These are phyloP conservation scores for Mrakia blollopis DNA, from an alignment of 768 basidiomycete species.

Conservation along the genomic window DNA sequence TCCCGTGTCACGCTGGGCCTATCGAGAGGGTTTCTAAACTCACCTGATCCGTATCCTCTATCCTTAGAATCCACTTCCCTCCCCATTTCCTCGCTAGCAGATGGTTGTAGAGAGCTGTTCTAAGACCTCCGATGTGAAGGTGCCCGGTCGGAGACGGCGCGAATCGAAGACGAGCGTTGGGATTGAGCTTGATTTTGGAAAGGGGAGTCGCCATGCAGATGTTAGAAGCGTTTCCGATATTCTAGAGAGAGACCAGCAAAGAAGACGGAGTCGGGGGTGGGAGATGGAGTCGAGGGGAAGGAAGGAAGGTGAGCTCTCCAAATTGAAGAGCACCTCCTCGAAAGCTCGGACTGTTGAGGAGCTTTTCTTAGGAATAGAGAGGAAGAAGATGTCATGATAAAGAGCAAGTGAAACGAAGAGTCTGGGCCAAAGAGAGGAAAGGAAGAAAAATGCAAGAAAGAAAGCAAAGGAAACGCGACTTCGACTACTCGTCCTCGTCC, in stretches of 20 bases:
- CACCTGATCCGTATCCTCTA: conserved; percentile 94
- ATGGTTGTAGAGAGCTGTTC: conserved; percentile 91
- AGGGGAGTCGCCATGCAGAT: neutral
- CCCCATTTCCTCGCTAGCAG: conserved; percentile 71
- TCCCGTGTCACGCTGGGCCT: too few species aligned
- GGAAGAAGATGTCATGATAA: neutral
- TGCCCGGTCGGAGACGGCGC: conserved; percentile 95
- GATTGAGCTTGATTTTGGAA: neutral
- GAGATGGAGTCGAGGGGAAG: neutral
- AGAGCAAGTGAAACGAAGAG: neutral
- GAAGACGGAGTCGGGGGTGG: too few species aligned
- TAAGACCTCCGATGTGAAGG: conserved; percentile 86
- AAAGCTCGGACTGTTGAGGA: too few species aligned
- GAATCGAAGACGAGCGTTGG: conserved; percentile 63
- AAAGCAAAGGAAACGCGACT: neutral
- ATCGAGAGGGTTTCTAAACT: conserved; percentile 41
- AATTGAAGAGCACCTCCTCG: neutral
- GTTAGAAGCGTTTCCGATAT: too few species aligned
- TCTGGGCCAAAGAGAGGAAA: neutral
- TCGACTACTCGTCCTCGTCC: neutral
- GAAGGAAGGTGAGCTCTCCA: neutral
- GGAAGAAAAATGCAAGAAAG: neutral
- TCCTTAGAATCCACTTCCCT: conserved; percentile 84
- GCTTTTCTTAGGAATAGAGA: neutral
- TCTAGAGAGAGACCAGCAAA: too few species aligned